A percentile compares a stretch with the other conserved stretches of the same genome.
These are phyloP conservation scores for Diaporthe sp. DNA, from an alignment of 2,329 filamentous ascomycete species.

Conservation along the genomic window DNA sequence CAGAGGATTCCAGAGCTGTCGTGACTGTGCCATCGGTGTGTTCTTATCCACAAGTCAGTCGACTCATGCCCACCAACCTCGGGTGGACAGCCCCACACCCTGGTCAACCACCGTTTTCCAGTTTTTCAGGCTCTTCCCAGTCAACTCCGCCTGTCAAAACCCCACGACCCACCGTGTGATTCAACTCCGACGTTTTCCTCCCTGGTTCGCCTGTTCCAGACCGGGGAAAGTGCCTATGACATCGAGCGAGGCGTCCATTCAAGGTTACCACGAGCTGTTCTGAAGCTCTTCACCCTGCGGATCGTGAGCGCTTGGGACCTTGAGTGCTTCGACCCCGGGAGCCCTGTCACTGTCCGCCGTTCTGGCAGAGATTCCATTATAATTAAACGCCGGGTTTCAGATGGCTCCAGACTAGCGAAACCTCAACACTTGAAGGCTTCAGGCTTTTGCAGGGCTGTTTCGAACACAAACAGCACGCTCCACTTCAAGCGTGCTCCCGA, in stretches of 20 bases:
- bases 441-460: slow-evolving; percentile 26
- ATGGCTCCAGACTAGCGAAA: not conserved
- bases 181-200: not conserved
- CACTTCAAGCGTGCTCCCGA: not conserved
- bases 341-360: not conserved
- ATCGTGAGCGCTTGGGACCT: not conserved
- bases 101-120: slow-evolving; percentile 22
- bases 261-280: not conserved
- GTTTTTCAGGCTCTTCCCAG: slow-evolving; percentile 16
- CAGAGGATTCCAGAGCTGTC: slow-evolving; percentile 2
- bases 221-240: not conserved
- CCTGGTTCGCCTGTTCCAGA: not conserved
- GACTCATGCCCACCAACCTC: slow-evolving; percentile 1
- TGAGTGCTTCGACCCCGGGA: not conserved
- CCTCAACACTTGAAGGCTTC: not conserved
- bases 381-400: slow-evolving; percentile 25
- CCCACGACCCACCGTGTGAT: slow-evolving; percentile 12
- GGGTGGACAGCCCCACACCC: not conserved
- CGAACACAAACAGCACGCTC: slow-evolving; percentile 26
- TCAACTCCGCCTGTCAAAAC: slow-evolving; percentile 26
- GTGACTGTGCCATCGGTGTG: not conserved
- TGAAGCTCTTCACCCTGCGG: not conserved
- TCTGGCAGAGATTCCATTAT: not conserved
- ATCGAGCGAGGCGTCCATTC: not conserved
- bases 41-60: slow-evolving; percentile 17